A percentile compares a stretch with the other conserved stretches of the same genome.
Conservation (phyloP, 306 rosid genomes). For the Quercus dentata region DNA sequence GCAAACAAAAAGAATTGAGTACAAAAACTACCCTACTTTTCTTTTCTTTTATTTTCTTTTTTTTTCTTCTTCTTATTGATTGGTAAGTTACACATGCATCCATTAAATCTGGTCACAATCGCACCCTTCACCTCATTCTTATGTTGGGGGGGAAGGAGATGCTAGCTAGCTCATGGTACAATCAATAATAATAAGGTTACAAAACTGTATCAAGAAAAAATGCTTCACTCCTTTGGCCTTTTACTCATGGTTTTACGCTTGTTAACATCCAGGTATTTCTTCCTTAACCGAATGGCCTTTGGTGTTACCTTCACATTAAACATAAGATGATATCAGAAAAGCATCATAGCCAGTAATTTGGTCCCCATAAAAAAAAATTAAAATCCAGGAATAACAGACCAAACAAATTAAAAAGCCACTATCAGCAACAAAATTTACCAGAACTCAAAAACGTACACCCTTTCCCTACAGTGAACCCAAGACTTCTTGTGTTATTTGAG, state of each 20-base stretch:
- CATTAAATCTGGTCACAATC: too few relatives aligned
- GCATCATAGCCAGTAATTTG: background rate
- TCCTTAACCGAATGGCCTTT: conserved; percentile 77
- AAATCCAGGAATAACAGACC: background rate
- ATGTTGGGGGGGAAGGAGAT: too few relatives aligned
- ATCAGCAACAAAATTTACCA: background rate
- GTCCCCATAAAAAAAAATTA: background rate
- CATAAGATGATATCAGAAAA: background rate
- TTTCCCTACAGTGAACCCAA: too few relatives aligned
- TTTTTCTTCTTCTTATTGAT: too few relatives aligned
- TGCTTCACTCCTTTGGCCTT: conserved; percentile 63
- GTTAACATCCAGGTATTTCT: conserved; percentile 84
- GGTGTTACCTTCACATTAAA: conserved; percentile 73
- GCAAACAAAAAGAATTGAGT: conserved; percentile 21
- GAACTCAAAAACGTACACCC: background rate
- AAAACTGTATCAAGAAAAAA: conserved; percentile 25
- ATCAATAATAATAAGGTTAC: conserved; percentile 11
- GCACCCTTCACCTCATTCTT: too few relatives aligned
- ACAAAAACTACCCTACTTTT: conserved; percentile 1
- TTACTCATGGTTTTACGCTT: conserved; percentile 89
- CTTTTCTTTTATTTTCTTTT: too few relatives aligned
- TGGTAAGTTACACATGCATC: too few relatives aligned
- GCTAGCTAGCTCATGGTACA: background rate
- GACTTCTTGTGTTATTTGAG: too few relatives aligned
- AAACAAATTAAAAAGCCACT: background rate